A percentile compares a stretch with the other conserved stretches of the same genome.
Conservation (phyloP, 2,329 filamentous ascomycete genomes). For the Pseudomassariella vexata region DNA sequence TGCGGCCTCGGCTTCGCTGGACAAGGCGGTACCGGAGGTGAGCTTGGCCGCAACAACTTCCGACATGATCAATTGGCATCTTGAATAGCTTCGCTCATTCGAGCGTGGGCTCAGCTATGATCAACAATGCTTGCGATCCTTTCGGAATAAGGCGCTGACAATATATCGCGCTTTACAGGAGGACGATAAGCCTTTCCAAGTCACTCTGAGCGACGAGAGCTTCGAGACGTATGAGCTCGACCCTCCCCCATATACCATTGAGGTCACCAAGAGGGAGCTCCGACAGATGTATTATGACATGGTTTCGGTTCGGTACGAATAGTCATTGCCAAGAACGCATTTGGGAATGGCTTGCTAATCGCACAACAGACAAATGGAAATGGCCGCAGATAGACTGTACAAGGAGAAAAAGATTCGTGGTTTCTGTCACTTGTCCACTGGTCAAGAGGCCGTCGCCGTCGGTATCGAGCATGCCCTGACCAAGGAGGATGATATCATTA, state of each 20-base stretch:
- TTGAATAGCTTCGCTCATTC: too few species aligned
- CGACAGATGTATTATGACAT: conserved; percentile 99
- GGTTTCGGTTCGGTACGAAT: conserved; percentile 79
- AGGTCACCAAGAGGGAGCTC: conserved; percentile 94
- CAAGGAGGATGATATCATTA: conserved; percentile 90
- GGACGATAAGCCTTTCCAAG: conserved; percentile 87
- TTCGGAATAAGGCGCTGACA: too few species aligned
- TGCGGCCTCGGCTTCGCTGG: conserved; percentile 84
- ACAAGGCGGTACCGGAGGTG: conserved; percentile 55
- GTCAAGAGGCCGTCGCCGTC: conserved; percentile 94
- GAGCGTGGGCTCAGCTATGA: too few species aligned
- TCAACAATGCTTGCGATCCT: too few species aligned
- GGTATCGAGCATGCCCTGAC: conserved; percentile 96
- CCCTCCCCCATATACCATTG: conserved; percentile 84
- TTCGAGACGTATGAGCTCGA: conserved; percentile 99
- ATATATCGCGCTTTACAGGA: conserved; percentile 47
- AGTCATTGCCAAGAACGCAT: conserved; percentile 8
- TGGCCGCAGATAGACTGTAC: conserved; percentile 98
- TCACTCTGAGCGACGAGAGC: conserved; percentile 93
- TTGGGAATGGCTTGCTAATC: conserved; percentile 6
- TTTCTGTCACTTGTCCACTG: conserved; percentile 98
- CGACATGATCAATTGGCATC: too few species aligned
- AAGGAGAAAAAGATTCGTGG: conserved; percentile 99
- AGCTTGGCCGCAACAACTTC: too few species aligned
- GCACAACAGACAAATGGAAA: conserved; percentile 84